Conservation (phyloP, 148 eudicot species). For the Fagopyrum homotropicum region DNA sequence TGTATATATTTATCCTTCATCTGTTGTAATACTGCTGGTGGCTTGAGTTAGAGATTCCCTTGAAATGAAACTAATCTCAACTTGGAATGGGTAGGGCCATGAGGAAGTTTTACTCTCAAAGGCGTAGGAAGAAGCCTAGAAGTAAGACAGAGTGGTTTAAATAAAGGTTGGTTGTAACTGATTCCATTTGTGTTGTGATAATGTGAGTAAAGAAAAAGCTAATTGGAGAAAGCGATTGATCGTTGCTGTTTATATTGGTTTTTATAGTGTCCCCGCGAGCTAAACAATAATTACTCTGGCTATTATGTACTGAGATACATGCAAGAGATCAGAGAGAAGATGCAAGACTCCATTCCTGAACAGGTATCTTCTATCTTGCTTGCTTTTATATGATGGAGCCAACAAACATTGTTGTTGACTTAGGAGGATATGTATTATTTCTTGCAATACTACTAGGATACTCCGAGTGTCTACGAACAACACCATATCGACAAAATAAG, state of each 20-base stretch:
- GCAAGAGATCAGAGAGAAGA: constrained; percentile 11
- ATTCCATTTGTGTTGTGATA: background rate
- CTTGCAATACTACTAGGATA: background rate
- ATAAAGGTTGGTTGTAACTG: background rate
- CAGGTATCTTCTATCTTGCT: background rate
- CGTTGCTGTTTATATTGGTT: background rate
- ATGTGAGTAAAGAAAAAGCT: background rate
- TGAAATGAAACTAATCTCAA: background rate
- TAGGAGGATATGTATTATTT: background rate
- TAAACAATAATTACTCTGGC: background rate
- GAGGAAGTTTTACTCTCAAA: background rate
- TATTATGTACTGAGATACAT: constrained; percentile 12
- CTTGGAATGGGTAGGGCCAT: background rate
- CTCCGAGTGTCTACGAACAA: background rate
- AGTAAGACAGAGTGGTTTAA: background rate
- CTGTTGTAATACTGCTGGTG: too few species aligned
- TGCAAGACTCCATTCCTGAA: background rate
- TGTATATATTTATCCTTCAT: too few species aligned
- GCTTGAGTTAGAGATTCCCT: background rate
- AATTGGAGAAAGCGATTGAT: background rate
- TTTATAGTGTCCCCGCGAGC: background rate
- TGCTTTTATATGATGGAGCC: background rate
- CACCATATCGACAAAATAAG: constrained; percentile 9
- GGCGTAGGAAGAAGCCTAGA: constrained; percentile 9
- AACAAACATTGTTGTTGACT: background rate